Evolutionary conservation across 257 asterid species (phyloP).

Genomic region (Solanum neorickii): DNA sequence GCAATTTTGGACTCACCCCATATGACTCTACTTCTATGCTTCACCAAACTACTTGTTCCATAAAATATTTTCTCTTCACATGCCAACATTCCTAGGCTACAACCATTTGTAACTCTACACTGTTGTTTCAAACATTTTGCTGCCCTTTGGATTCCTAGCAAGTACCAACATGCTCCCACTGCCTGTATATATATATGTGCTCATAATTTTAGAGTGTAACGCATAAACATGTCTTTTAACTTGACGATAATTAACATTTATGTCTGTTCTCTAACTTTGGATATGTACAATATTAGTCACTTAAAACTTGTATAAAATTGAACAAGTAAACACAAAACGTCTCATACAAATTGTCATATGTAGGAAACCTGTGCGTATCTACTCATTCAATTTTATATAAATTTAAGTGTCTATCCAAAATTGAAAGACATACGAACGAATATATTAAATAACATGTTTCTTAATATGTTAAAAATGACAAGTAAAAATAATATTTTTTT

Average conservation of each 20-base stretch:
- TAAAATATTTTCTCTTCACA: conserved; percentile 45
- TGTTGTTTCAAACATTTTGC: conserved; percentile 50
- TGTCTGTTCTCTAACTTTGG: background rate
- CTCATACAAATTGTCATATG: background rate
- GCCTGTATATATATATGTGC: conserved; percentile 22
- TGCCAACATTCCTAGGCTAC: conserved; percentile 28
- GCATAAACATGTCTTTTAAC: background rate
- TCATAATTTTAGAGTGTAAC: too few relatives aligned
- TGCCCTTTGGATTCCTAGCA: conserved; percentile 62
- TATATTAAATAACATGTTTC: too few relatives aligned
- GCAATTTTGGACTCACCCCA: conserved; percentile 63
- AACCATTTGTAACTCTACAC: conserved; percentile 21
- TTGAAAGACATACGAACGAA: background rate
- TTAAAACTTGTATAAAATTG: background rate
- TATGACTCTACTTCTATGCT: conserved; percentile 23
- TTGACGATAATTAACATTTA: too few relatives aligned
- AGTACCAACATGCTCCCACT: conserved; percentile 80
- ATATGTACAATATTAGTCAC: background rate
- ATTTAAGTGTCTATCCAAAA: background rate
- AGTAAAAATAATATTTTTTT: background rate
- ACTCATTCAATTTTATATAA: background rate
- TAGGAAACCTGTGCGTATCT: background rate
- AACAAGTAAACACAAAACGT: background rate
- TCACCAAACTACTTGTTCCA: conserved; percentile 37
- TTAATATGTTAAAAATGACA: background rate